Percentiles rank a stretch among this genome's conserved stretches.
Conservation (phyloP, 257 asterid genomes). For the Thymus mandschuricus region DNA sequence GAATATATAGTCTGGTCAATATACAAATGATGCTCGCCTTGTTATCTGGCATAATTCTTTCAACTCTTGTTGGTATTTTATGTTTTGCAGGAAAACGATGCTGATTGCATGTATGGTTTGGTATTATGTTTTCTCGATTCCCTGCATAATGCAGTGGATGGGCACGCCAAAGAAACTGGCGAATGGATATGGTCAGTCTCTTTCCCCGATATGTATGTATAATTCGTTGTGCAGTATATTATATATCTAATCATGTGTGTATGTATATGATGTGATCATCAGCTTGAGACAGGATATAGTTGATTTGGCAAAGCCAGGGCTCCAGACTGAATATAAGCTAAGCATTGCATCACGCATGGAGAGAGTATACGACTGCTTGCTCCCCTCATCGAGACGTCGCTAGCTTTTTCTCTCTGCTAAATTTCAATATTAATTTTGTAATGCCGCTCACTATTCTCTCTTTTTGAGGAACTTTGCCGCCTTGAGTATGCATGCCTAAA, state of each 20-base stretch:
- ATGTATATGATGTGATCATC: conserved; percentile 15
- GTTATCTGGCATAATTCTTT: neutral
- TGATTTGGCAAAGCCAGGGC: conserved; percentile 83
- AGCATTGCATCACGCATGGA: conserved; percentile 66
- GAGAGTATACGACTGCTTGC: conserved; percentile 89
- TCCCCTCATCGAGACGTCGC: conserved; percentile 62
- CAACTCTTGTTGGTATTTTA: neutral
- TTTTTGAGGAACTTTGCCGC: too few relatives aligned
- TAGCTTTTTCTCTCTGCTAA: conserved; percentile 18
- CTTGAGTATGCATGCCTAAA: too few relatives aligned
- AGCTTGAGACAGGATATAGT: conserved; percentile 86
- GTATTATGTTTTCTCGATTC: conserved; percentile 81
- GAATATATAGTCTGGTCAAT: conserved; percentile 1
- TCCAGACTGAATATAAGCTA: conserved; percentile 58
- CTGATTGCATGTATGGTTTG: conserved; percentile 81
- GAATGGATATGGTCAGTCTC: conserved; percentile 87
- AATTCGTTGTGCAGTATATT: neutral
- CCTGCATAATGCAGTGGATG: conserved; percentile 74
- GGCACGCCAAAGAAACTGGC: conserved; percentile 83
- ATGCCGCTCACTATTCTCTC: too few relatives aligned
- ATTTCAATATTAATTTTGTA: too few relatives aligned
- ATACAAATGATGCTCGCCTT: neutral
- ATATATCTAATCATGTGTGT: conserved; percentile 11
- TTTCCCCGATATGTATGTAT: neutral
- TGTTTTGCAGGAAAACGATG: conserved; percentile 71